Base-by-base conservation (phyloP, 768 basidiomycete species). In the Termitomyces sp. region DNA sequence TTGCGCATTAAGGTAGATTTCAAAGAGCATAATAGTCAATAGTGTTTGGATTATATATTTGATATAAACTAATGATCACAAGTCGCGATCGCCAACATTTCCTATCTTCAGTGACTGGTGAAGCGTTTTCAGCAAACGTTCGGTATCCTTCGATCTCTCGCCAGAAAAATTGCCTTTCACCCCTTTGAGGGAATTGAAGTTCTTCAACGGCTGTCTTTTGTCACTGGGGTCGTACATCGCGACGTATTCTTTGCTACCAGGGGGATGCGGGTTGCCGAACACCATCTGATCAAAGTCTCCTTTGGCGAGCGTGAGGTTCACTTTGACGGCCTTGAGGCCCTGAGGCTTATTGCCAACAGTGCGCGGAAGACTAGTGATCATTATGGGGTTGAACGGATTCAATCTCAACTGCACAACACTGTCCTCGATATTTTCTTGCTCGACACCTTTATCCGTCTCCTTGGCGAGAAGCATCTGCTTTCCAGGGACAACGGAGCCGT, bases 161-260 rank as follows among this genome's bases (percentile, higher is more conserved):
- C 44, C 41, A 4, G 12, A 5, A 9, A 55, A 43, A 5, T 18
- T 4, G 40, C 1, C 13, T 14, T 6, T 8, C 33, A 1, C 8
- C 10, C 10, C 9, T 9, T 4, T 33, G 14, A 5, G 13, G 40
- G 40, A 4, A 7, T 7, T 9, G 14, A 43, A 63, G 40, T 23
- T 56, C 5, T 1, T 32, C 36, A 50, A 32, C 26, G 7, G 1
- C 2, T n/a, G 40, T 56, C 61, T 26, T 26, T n/a, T 16, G 35
- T 0, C 14, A 2, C 1, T 20, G 43, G 3, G 9, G 16, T 13
- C 6, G 6, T 7, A 6, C 13, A 43, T 47, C 13, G 80, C 58
- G 35, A 64, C 75, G 68, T 86, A 86, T 44, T 78, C 76, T 44
- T 59, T 69, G 51, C 79, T 79, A 8, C 85, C 84, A n/a, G 79